Evolutionary conservation across 257 asterid genomes (phyloP).

Genomic region (Gentiana macrophylla): DNA sequence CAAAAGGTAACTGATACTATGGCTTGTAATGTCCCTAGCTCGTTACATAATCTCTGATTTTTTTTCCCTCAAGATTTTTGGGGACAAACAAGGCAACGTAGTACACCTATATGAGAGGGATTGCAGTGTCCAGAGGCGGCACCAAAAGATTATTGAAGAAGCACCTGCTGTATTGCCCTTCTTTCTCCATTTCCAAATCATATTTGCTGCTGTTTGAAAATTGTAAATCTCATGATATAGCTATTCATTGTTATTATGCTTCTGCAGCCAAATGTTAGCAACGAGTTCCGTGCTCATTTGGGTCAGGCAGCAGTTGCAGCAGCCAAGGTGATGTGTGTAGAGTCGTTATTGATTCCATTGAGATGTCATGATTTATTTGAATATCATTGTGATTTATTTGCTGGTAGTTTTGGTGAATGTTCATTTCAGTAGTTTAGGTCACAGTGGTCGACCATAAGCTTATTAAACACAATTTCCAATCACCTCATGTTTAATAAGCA

Average conservation of each 20-base stretch:
- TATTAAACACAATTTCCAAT: too few species aligned
- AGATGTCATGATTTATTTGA: constrained; percentile 7
- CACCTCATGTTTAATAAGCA: too few species aligned
- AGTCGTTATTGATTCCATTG: constrained; percentile 9
- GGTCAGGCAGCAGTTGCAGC: constrained; percentile 99
- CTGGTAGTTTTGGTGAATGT: not conserved
- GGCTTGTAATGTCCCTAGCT: not conserved
- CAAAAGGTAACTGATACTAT: not conserved
- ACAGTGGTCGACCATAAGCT: too few species aligned
- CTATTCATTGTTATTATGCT: constrained; percentile 14
- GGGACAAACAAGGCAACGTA: constrained; percentile 79
- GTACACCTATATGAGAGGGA: constrained; percentile 95
- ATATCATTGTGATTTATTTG: constrained; percentile 1
- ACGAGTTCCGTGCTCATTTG: constrained; percentile 63
- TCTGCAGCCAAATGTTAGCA: constrained; percentile 73
- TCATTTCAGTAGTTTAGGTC: too few species aligned
- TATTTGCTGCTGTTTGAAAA: constrained; percentile 8
- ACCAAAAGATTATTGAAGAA: constrained; percentile 98
- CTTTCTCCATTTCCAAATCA: constrained; percentile 1
- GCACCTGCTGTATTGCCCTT: constrained; percentile 84
- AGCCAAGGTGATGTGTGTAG: constrained; percentile 63
- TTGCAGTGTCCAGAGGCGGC: constrained; percentile 98
- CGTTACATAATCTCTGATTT: not conserved
- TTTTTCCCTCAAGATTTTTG: constrained; percentile 52
- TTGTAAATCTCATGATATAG: not conserved